Evolutionary conservation across 129 eudicot species (phyloP), one percentile per base, ranked within the genome.

Genomic region (Chrysanthemum seticuspe): DNA sequence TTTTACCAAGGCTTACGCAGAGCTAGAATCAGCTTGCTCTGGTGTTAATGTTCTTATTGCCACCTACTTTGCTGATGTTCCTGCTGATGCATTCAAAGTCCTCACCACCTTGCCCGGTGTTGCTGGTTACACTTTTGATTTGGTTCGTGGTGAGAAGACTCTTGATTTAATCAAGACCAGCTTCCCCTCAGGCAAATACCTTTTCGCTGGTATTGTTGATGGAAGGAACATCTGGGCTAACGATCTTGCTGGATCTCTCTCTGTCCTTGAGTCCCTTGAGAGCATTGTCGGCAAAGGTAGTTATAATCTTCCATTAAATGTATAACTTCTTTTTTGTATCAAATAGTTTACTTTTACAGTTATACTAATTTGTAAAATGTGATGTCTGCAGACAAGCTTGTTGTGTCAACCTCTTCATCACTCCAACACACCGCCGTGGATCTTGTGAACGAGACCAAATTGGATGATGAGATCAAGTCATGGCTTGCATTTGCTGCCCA

Each of bases 401-500:
- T 93, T 59, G 97, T 89, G 55, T 93, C 98, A 48, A 93, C 98
- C 69, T 93, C 98, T 18, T 85, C 92, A 79, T 93, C 98, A 7
- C 97, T 93, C 64, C 88, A 87, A 65, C 98, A 93, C 86, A 89
- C 98, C 6, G 98, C 98, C 69, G 98, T 92, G 16, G 98, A 92
- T 81, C 87, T 92, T 56, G 85, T 89, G 65, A 92, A 92, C 51
- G 98, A 92, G 79, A 47, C 98, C 65, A 92, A 92, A 78, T 78
- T 92, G 80, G 98, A 92, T 78, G 45, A 74, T 1, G 98, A 92
- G 76, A 88, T 92, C 73, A 89, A 87, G 54, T 89, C 96, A 9
- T 92, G 98, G 98, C 86, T 92, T 36, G 98, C 98, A 71, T 92
- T 92, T 82, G 96, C 98, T 50, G 98, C 98, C 53, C 98, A 92